Evolutionary conservation across 140 eudicot genomes (phyloP), one percentile per base, ranked within the genome.

Genomic region (Ambrosia hybrid): DNA sequence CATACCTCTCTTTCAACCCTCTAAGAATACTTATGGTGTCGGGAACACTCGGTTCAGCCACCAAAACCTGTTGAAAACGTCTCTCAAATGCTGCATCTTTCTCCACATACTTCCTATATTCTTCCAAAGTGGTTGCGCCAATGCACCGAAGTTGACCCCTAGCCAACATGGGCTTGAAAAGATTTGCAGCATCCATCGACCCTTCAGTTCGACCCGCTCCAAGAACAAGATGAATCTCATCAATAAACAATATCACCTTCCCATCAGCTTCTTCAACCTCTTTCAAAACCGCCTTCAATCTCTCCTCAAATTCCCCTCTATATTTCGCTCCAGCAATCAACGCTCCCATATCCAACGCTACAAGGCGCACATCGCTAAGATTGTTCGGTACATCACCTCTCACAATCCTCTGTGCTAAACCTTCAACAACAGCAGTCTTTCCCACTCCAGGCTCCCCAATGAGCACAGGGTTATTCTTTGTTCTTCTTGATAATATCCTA

Each of bases 401-500:
- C 13, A 92, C 78, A 73, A 92, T 89, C 84, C 98, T 87, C 72
- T 92, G 98, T 34, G 98, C 98, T 43, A 92, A 70, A 0, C 98
- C 98, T 83, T 92, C 98, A 70, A 89, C 96, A 55, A 92, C 98
- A 0, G 98, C 98, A 0, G 98, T 92, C 60, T 92, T 92, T 2
- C 98, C 98, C 8, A 92, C 98, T 53, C 98, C 98, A 0, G 98
- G 98, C 75, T 92, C 95, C 0, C 98, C 98, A 41, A 92, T 92
- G 2, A 92, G 88, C 1, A 92, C 96, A 0, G 98, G 98, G 11
- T 92, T 92, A 74, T 92, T 92, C 86, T 92, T 92, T 0, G 96
- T 92, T 55, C 98, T 82, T 34, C 98, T 82, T 0, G 98, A 92
- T 33, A 92, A 73, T 0, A 92, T 89, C 72, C 95, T 68, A 52